Base-by-base conservation (phyloP, 169 alveolate genomes). In the Plasmodium berghei region DNA sequence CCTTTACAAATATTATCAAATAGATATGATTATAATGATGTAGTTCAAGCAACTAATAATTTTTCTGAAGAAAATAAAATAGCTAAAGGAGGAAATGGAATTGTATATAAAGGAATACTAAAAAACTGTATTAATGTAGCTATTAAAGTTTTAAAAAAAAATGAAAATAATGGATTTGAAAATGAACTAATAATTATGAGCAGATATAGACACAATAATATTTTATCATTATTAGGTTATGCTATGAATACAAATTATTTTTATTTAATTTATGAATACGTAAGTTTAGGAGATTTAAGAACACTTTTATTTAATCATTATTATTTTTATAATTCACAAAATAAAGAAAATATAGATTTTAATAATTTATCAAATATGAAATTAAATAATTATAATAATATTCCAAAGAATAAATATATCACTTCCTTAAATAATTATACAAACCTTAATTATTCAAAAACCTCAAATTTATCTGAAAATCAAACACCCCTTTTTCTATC, bases 91-190 rank as follows among this genome's bases (percentile, higher is more conserved):
- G 89, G 89, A 20, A 77, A 77, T 64, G 89, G 89, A 49, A 46
- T 64, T 9, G 89, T 77, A 9, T 77, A 77, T 58, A 77, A 54
- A 77, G 89, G 89, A n/a, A 34, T 77, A 46, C n/a, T 77, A 64
- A 77, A 77, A 66, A 49, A 70, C 10, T 77, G 89, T 48, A 77
- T 77, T 52, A 62, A 56, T 49, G 89, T 77, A 12, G 89, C 89
- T 14, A 64, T 77, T 64, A 77, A 77, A 52, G 89, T 77, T 34
- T 64, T 77, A 22, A 28, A 77, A 20, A 77, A 64, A 77, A 77
- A 77, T 77, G 89, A 77, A 77, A 77, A 77, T 46, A 77, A 77
- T 42, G 89, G 89, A 52, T 77, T 77, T 58, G 89, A 77, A 77
- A 77, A 77, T 77, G 89, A 77, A 64, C 20, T 77, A 9, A 77